These are phyloP conservation scores for Eimeria sp. DNA, from an alignment of 169 alveolate species.

Conservation along the genomic window DNA sequence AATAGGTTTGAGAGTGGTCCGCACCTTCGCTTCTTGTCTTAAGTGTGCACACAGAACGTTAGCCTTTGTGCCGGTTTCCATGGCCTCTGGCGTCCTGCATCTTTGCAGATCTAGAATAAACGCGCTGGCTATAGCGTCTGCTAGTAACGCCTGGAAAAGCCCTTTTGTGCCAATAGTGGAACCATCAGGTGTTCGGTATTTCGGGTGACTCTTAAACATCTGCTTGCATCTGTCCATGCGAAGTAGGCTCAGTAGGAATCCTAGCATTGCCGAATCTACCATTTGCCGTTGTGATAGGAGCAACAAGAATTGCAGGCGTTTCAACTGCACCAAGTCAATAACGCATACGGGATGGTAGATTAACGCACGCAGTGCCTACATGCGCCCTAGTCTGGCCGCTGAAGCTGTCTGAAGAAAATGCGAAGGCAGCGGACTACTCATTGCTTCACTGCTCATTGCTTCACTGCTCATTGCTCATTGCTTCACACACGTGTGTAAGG, in stretches of 20 bases:
- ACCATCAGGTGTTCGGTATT: slow-evolving; percentile 4
- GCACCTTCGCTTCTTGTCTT: neutral
- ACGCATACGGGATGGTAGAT: neutral
- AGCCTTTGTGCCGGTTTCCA: slow-evolving; percentile 35
- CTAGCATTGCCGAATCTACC: slow-evolving; percentile 23
- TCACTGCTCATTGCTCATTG: neutral
- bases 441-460: too few species aligned
- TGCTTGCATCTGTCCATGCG: neutral
- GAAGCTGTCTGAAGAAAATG: neutral
- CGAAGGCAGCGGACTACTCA: neutral
- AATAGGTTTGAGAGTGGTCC: slow-evolving; percentile 25
- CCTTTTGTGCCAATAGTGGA: neutral
- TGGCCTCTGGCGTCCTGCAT: slow-evolving; percentile 10
- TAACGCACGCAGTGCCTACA: neutral
- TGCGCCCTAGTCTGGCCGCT: neutral
- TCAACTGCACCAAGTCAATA: slow-evolving; percentile 1
- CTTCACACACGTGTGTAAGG: neutral
- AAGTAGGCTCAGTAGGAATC: slow-evolving; percentile 45
- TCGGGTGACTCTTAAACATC: neutral
- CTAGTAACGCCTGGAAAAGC: slow-evolving; percentile 70
- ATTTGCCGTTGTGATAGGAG: slow-evolving; percentile 13
- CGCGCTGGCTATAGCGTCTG: slow-evolving; percentile 30
- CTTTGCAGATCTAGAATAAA: neutral
- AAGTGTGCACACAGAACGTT: slow-evolving; percentile 45
- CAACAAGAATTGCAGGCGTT: neutral